Conservation (phyloP, 2,329 filamentous ascomycete genomes). For the Podosphaera xanthii region DNA sequence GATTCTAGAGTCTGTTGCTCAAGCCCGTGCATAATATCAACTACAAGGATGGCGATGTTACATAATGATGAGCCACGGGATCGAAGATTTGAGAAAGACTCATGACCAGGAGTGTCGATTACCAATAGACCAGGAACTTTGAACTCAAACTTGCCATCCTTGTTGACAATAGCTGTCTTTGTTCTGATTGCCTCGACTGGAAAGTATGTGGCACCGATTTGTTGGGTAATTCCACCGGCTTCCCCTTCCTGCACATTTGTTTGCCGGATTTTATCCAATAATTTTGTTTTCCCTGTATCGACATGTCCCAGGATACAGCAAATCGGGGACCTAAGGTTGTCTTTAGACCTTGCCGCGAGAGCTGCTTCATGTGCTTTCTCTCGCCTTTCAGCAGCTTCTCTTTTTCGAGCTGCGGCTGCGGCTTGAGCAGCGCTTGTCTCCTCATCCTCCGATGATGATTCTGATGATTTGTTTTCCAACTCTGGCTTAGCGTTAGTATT, state of each 20-base stretch:
- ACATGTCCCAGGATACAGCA: conserved; percentile 99
- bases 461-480: conserved; percentile 21
- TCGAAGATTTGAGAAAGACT: conserved; percentile 96
- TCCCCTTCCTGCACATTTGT: conserved; percentile 98
- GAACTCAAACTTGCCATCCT: conserved; percentile 75
- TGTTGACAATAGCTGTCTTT: conserved; percentile 87
- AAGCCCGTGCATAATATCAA: conserved; percentile 99
- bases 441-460: conserved; percentile 45
- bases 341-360: conserved; percentile 70
- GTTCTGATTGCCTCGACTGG: conserved; percentile 77
- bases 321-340: conserved; percentile 89
- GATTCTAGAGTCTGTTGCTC: conserved; percentile 95
- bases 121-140: conserved; percentile 92
- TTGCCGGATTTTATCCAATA: conserved; percentile 93
- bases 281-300: conserved; percentile 99
- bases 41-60: conserved; percentile 96
- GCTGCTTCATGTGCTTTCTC: conserved; percentile 83
- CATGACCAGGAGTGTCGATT: conserved; percentile 97
- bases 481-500: conserved; percentile 42
- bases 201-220: conserved; percentile 99
- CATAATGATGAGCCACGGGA: conserved; percentile 94
- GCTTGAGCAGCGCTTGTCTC: conserved; percentile 48
- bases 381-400: conserved; percentile 68
- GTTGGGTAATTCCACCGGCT: conserved; percentile 97
- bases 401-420: conserved; percentile 58